phyloP scores from a whole-genome alignment of 2,329 filamentous ascomycete species.

The Helicocarpus griseus region DNA sequence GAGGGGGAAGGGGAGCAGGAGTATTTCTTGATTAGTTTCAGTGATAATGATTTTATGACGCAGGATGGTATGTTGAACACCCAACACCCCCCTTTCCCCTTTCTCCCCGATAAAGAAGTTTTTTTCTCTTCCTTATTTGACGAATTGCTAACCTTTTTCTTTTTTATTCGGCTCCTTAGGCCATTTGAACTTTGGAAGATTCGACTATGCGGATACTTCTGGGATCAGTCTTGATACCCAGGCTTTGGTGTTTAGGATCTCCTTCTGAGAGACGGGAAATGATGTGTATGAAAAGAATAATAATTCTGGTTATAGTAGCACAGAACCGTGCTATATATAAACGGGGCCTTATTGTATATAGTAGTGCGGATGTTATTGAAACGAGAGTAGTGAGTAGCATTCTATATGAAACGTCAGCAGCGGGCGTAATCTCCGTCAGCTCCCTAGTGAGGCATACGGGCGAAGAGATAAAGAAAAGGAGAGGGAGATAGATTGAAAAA shows the following conservation, averaged over 20 bases:
- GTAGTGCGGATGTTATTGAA: too few species aligned
- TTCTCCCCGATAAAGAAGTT: not conserved
- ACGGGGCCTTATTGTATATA: too few species aligned
- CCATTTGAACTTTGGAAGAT: constrained; percentile 51
- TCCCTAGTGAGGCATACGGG: too few species aligned
- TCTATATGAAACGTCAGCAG: too few species aligned
- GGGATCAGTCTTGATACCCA: constrained; percentile 54
- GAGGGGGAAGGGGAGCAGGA: constrained; percentile 40
- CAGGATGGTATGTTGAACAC: constrained; percentile 49
- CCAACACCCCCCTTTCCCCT: not conserved
- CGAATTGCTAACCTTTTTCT: not conserved
- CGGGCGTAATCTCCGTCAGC: too few species aligned
- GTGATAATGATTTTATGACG: constrained; percentile 68
- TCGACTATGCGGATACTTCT: constrained; percentile 47
- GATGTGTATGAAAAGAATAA: not conserved
- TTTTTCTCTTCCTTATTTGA: not conserved
- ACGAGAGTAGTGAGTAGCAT: too few species aligned
- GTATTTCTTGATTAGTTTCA: constrained; percentile 58
- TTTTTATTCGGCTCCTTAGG: too few species aligned
- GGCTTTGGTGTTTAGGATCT: constrained; percentile 46
- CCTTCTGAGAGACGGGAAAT: constrained; percentile 1
- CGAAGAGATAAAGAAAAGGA: too few species aligned
- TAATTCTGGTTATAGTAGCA: not conserved
- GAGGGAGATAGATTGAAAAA: too few species aligned
- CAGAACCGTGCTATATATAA: not conserved